Conservation (phyloP, 148 eudicot species). For the Silene conica region DNA sequence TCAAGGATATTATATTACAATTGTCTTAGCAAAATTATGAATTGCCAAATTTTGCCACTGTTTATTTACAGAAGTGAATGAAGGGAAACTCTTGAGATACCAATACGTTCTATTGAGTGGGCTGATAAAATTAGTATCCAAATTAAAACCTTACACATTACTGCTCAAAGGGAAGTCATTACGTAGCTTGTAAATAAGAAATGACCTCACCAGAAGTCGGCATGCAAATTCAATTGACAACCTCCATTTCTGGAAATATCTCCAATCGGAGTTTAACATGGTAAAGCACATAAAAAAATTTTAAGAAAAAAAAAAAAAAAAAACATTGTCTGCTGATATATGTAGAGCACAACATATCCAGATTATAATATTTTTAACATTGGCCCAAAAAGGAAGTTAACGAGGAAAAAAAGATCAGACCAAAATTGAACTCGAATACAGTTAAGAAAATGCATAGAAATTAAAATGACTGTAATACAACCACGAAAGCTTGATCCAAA, state of each 20-base stretch:
- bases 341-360: not conserved
- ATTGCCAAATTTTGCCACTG: not conserved
- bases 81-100: not conserved
- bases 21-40: not conserved
- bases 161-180: not conserved
- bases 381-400: not conserved
- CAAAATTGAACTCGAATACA: not conserved
- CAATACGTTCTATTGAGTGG: not conserved
- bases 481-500: not conserved
- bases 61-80: not conserved
- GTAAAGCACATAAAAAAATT: not conserved
- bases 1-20: not conserved
- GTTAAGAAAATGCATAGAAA: too few species aligned
- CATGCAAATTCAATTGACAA: not conserved
- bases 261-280: not conserved
- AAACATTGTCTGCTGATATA: not conserved
- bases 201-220: not conserved
- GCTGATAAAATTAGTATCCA: not conserved
- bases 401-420: not conserved
- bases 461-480: too few species aligned
- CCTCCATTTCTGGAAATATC: not conserved
- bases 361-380: not conserved
- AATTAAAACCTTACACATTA: not conserved
- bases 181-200: not conserved
- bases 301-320: not conserved